Evolutionary conservation across 352 stramenopile genomes (phyloP).

Genomic region (Globisporangium ultimum): DNA sequence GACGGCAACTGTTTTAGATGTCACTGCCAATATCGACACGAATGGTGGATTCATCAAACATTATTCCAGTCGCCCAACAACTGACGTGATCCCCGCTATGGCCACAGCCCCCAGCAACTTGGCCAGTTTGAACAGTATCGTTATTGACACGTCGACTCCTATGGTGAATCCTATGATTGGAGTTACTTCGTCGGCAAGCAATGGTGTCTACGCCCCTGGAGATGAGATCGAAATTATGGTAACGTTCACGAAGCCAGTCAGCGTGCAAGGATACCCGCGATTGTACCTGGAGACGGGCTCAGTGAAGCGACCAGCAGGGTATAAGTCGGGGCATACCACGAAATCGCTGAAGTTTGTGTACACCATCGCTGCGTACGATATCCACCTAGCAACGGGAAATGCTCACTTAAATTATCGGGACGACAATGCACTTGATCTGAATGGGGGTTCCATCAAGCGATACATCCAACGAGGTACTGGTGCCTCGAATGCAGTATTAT

Average conservation of each 20-base stretch:
- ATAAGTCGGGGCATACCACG: constrained; percentile 54
- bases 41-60: constrained; percentile 74
- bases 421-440: constrained; percentile 51
- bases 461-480: constrained; percentile 21
- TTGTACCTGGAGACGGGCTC: constrained; percentile 69
- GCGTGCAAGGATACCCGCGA: constrained; percentile 56
- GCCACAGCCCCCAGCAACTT: constrained; percentile 41
- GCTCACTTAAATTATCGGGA: constrained; percentile 68
- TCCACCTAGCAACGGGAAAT: constrained; percentile 34
- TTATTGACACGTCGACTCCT: constrained; percentile 59
- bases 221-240: constrained; percentile 61
- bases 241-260: constrained; percentile 78
- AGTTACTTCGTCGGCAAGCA: constrained; percentile 40
- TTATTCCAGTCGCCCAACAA: constrained; percentile 63
- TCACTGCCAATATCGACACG: constrained; percentile 46
- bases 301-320: constrained; percentile 66
- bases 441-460: constrained; percentile 61
- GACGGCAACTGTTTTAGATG: constrained; percentile 36
- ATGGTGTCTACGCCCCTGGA: constrained; percentile 67
- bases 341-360: constrained; percentile 74
- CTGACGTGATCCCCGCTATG: constrained; percentile 51
- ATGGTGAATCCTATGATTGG: constrained; percentile 52
- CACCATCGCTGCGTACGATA: constrained; percentile 60
- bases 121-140: constrained; percentile 45
- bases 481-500: constrained; percentile 25